Evolutionary conservation across 768 basidiomycete genomes (phyloP).

Genomic region (Infundibulicybe gibba): DNA sequence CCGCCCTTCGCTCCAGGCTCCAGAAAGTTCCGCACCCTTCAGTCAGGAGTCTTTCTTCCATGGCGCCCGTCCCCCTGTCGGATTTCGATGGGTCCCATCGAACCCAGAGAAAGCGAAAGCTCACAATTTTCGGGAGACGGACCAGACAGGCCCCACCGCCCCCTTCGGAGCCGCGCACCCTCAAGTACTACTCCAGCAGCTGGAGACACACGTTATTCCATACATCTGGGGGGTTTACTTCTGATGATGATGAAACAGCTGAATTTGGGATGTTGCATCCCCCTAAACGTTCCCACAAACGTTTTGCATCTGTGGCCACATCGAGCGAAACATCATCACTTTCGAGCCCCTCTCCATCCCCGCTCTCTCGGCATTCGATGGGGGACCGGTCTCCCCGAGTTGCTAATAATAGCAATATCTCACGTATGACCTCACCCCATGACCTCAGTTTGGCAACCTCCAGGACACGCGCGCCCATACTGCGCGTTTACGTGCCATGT

Average conservation of each 20-base stretch:
- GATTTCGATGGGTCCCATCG: neutral
- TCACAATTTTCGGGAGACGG: conserved; percentile 35
- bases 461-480: conserved; percentile 64
- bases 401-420: neutral
- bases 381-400: conserved; percentile 4
- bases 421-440: conserved; percentile 41
- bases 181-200: conserved; percentile 41
- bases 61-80: neutral
- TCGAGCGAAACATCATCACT: conserved; percentile 82
- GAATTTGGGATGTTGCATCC: neutral
- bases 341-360: conserved; percentile 60
- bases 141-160: conserved; percentile 37
- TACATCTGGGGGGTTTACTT: conserved; percentile 7
- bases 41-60: conserved; percentile 13
- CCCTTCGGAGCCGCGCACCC: conserved; percentile 37
- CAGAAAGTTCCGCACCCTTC: conserved; percentile 15
- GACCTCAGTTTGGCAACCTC: conserved; percentile 60
- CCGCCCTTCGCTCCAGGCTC: conserved; percentile 1
- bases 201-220: conserved; percentile 40
- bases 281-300: conserved; percentile 19
- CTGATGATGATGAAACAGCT: conserved; percentile 11
- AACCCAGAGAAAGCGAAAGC: conserved; percentile 5
- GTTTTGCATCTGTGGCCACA: conserved; percentile 69
- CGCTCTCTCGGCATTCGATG: conserved; percentile 9
- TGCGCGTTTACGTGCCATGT: conserved; percentile 76